Conservation (phyloP, 257 asterid species). For the Solanum clarkiae region DNA sequence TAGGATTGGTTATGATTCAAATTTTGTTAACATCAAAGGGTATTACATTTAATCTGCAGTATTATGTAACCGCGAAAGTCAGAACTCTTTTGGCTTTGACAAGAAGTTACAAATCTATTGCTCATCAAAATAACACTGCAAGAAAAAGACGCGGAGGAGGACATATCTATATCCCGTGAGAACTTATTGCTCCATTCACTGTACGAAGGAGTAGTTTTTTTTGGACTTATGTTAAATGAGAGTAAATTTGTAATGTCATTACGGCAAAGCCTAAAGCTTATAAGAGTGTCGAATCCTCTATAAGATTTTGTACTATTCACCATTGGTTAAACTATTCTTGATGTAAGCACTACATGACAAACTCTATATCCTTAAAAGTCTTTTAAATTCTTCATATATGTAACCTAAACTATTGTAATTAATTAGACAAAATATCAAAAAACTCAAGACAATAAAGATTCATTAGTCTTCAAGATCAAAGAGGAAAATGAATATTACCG, state of each 20-base stretch:
- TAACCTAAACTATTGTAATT: not conserved
- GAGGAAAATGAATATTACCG: not conserved
- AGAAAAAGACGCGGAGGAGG: not conserved
- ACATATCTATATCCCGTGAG: not conserved
- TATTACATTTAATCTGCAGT: slow-evolving; percentile 40
- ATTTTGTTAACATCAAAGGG: slow-evolving; percentile 46
- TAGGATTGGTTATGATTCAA: slow-evolving; percentile 59
- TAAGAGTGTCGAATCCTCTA: not conserved
- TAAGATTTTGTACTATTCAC: not conserved
- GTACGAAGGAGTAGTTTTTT: not conserved
- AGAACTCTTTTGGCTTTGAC: too few relatives aligned
- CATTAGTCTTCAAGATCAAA: not conserved
- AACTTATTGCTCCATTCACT: not conserved
- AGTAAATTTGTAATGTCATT: not conserved
- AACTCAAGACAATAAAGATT: not conserved
- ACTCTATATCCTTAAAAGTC: not conserved
- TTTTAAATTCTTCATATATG: not conserved
- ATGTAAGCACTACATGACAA: not conserved
- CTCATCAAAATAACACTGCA: not conserved
- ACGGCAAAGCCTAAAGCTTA: not conserved
- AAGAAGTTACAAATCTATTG: not conserved
- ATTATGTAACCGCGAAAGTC: too few relatives aligned
- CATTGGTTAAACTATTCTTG: not conserved
- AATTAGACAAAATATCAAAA: not conserved
- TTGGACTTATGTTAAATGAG: not conserved